Evolutionary conservation across 768 basidiomycete species (phyloP).

Genomic region (Russula dissimulans): DNA sequence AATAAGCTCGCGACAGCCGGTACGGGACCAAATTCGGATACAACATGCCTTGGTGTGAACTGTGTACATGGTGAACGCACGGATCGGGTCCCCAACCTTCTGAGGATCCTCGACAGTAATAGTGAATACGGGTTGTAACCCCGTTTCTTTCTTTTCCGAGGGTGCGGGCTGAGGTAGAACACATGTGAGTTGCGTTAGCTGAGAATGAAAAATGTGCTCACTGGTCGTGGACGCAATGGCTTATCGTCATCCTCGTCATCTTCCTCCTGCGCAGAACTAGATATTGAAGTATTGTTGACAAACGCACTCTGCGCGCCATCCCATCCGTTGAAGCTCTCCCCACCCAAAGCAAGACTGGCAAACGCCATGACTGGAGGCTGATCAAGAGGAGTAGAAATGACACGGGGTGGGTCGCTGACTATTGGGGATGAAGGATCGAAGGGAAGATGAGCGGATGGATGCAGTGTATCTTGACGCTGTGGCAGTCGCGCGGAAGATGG

Average conservation of each 20-base stretch:
- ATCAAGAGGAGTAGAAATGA: conserved; percentile 26
- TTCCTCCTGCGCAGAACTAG: conserved; percentile 1
- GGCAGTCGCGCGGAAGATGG: conserved; percentile 18
- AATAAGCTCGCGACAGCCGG: neutral
- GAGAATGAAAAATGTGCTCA: conserved; percentile 20
- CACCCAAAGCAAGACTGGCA: conserved; percentile 40
- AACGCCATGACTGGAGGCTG: conserved; percentile 26
- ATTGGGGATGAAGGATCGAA: neutral
- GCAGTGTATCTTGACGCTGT: conserved; percentile 14
- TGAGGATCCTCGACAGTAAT: conserved; percentile 97
- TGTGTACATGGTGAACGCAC: conserved; percentile 93
- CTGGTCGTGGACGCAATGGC: conserved; percentile 21
- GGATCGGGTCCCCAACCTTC: conserved; percentile 92
- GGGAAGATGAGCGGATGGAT: conserved; percentile 6
- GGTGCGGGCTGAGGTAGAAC: conserved; percentile 7
- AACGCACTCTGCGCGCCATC: conserved; percentile 28
- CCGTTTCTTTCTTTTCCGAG: conserved; percentile 30
- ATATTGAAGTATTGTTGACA: conserved; percentile 24
- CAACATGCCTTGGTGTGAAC: conserved; percentile 72
- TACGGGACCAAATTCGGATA: neutral
- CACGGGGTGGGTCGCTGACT: conserved; percentile 11
- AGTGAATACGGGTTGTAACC: conserved; percentile 60
- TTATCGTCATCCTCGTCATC: conserved; percentile 29
- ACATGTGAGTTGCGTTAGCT: neutral
- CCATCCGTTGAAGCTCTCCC: conserved; percentile 44